Evolutionary conservation across 2,329 filamentous ascomycete species (phyloP), one percentile per base, ranked within the genome.

Genomic region (Fusarium cicatricum): DNA sequence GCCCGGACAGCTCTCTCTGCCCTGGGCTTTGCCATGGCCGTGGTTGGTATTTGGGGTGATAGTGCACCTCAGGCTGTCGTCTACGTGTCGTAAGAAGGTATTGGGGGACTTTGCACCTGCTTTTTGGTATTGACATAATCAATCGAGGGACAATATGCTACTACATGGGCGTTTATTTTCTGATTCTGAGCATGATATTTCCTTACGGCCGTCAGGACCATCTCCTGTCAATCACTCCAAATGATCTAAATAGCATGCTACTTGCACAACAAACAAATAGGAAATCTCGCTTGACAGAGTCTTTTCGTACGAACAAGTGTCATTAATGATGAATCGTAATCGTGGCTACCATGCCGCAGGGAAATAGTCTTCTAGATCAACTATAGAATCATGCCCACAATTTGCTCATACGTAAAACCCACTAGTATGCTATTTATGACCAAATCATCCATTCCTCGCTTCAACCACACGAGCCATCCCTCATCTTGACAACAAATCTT

Each of bases 31-130:
- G 72, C 79, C 48, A 81, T 89, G 77, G 82, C 85, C 16, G 78
- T 89, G 15, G 74, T 89, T 31, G 86, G 86, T 14, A 83, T 89
- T 66, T 89, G 86, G 86, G 86, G 86, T 5, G 86, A 88, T 70
- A 84, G 85, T 21, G 77, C 76, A 16, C 66, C 74, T 17, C 69
- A 72, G 59, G 60, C 72, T 34, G 66, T 70, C 32, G 67, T 74
- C 47, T 72, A 73, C 34, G 65, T 74, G 40, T 71, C 73, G 46
- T 76, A 63, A 66, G 47, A 16, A 12, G 29, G 34, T 34, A 37
- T 28, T 26, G 17, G 11, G 12, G 17, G 40, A n/a, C 16, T 41
- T 45, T 21, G 29, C 17, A 39, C 15, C 39, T 56, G 31, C 34
- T 19, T 17, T 59, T 52, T 58, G 37, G 36, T 58, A 53, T 46